phyloP scores from a whole-genome alignment of 129 eudicot species.

The Mikania micrantha region DNA sequence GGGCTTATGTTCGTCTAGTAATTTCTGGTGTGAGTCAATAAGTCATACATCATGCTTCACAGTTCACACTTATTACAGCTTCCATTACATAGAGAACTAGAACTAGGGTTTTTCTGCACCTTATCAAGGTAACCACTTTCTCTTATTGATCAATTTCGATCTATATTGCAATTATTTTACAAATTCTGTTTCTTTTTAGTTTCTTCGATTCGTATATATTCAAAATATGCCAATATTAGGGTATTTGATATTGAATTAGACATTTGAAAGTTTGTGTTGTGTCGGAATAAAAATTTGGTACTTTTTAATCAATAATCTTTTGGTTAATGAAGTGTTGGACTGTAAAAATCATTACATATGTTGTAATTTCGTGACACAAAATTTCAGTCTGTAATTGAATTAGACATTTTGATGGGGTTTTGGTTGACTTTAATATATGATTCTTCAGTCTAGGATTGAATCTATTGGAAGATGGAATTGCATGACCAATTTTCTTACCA shows the following conservation, averaged over 20 bases:
- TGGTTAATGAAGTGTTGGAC: neutral
- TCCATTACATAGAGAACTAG: neutral
- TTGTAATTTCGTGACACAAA: neutral
- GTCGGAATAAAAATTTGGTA: neutral
- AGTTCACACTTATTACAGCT: neutral
- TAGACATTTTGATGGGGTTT: neutral
- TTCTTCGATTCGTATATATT: neutral
- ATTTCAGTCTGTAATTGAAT: neutral
- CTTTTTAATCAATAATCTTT: neutral
- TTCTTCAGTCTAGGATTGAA: neutral
- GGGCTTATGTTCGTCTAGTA: neutral
- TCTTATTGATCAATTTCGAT: neutral
- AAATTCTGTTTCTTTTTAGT: neutral
- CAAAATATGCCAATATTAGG: neutral
- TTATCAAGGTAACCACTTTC: conserved; percentile 14
- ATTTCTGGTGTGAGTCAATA: neutral
- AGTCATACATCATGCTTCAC: neutral
- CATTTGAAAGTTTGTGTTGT: neutral
- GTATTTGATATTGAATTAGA: neutral
- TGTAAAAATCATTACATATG: neutral
- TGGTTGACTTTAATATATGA: neutral
- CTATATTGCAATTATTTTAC: neutral
- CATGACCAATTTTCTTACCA: too few relatives aligned
- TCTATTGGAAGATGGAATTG: neutral
- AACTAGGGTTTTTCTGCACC: conserved; percentile 23